phyloP scores from a whole-genome alignment of 805 yeast genomes.

The Kregervanrija delftensis region DNA sequence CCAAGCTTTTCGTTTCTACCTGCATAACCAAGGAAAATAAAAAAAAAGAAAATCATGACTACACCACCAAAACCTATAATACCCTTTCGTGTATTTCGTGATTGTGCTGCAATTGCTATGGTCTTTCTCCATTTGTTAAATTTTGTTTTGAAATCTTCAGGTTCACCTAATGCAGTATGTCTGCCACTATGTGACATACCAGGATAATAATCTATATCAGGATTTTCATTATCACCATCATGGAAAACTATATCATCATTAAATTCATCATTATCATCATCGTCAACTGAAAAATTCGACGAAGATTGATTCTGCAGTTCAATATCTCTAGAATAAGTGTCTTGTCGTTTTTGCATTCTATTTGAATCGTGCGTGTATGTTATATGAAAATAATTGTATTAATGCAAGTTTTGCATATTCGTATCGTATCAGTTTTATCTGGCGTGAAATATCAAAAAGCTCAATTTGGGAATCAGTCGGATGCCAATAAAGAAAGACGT shows the following conservation, averaged over 20 bases:
- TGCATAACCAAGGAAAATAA: conserved; percentile 8
- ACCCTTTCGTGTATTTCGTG: conserved; percentile 4
- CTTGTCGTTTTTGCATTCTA: background rate
- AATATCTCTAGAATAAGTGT: conserved; percentile 10
- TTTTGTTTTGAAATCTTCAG: conserved; percentile 1
- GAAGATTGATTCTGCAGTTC: conserved; percentile 14
- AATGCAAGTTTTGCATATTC: no score
- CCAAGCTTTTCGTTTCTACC: background rate
- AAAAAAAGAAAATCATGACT: conserved; percentile 1
- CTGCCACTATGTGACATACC: conserved; percentile 3
- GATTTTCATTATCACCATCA: conserved; percentile 1
- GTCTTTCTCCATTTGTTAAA: background rate
- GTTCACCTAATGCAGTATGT: conserved; percentile 5
- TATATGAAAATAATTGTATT: no score
- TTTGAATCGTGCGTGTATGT: no score
- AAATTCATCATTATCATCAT: conserved; percentile 15
- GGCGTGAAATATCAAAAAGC: no score
- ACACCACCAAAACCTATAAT: conserved; percentile 2
- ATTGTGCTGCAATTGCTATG: background rate
- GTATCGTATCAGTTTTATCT: no score
- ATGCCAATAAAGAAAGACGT: no score
- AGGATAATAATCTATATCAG: conserved; percentile 8
- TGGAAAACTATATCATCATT: conserved; percentile 13
- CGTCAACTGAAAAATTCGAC: conserved; percentile 1
- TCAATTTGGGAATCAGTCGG: no score